Conservation (phyloP, 2,329 filamentous ascomycete species). For the Lojkania enalia region DNA sequence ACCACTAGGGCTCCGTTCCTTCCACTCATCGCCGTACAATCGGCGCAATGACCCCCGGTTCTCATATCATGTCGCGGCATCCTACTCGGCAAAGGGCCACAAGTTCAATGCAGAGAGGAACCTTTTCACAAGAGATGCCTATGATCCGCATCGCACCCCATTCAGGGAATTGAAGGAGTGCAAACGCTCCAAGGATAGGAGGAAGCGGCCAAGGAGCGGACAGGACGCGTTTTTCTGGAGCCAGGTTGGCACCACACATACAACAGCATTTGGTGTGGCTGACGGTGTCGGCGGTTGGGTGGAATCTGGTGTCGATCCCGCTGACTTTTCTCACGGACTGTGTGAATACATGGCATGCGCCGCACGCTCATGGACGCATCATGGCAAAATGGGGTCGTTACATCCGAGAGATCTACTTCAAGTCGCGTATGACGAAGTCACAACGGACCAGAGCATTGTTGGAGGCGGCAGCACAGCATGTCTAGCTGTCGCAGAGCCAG, state of each 20-base stretch:
- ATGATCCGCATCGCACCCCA: conserved; percentile 31
- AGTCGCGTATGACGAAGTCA: conserved; percentile 79
- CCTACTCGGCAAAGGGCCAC: conserved; percentile 47
- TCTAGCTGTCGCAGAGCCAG: conserved; percentile 73
- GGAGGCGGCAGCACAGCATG: conserved; percentile 93
- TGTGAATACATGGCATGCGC: conserved; percentile 89
- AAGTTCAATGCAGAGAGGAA: conserved; percentile 42
- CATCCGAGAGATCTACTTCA: conserved; percentile 75
- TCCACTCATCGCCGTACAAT: conserved; percentile 35
- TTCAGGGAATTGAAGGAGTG: conserved; percentile 32
- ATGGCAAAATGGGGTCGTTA: conserved; percentile 47
- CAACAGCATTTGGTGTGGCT: conserved; percentile 83
- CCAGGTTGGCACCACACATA: conserved; percentile 70
- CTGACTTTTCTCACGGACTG: conserved; percentile 90
- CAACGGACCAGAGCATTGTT: conserved; percentile 69
- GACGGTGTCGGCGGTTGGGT: conserved; percentile 97
- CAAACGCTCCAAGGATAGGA: conserved; percentile 53
- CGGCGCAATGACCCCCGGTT: conserved; percentile 35
- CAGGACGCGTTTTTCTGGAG: conserved; percentile 96
- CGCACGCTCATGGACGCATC: conserved; percentile 62
- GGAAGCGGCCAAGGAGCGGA: conserved; percentile 73
- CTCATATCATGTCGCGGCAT: conserved; percentile 45
- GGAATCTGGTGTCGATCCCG: conserved; percentile 88
- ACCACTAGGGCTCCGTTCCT: conserved; percentile 31
- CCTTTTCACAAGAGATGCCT: conserved; percentile 38